phyloP scores from a whole-genome alignment of 2,329 filamentous ascomycete genomes.

The Sordariomycetes sp. region DNA sequence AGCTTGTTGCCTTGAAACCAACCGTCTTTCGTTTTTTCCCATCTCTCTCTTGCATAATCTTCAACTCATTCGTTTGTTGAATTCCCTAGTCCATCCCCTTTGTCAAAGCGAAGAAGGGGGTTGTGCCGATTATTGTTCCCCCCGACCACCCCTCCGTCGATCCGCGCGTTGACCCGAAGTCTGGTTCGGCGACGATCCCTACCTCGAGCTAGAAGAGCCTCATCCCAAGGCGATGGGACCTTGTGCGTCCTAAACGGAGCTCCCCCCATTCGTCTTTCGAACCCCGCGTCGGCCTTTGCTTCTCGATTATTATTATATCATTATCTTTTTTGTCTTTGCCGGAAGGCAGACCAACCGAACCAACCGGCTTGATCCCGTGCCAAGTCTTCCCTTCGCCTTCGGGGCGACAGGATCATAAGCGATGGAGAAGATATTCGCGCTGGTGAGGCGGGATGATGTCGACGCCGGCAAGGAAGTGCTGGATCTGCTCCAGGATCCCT shows the following conservation, averaged over 20 bases:
- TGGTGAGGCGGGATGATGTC: not conserved
- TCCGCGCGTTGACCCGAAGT: too few species aligned
- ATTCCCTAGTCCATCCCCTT: not conserved
- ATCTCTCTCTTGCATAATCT: not conserved
- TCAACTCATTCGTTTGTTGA: not conserved
- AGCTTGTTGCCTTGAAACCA: not conserved
- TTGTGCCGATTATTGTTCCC: not conserved
- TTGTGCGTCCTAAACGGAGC: not conserved
- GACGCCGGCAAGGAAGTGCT: constrained; percentile 32
- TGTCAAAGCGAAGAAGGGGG: not conserved
- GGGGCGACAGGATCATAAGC: not conserved
- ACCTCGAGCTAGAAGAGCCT: too few species aligned
- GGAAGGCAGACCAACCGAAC: not conserved
- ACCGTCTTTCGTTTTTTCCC: not conserved
- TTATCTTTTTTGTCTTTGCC: too few species aligned
- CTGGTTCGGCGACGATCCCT: too few species aligned
- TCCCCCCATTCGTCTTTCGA: not conserved
- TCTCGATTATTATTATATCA: too few species aligned
- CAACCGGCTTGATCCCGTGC: not conserved
- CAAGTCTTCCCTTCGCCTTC: not conserved
- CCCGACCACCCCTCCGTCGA: too few species aligned
- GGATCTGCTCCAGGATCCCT: constrained; percentile 38
- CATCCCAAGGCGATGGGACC: not conserved
- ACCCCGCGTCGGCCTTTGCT: not conserved
- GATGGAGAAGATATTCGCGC: not conserved